phyloP scores from a whole-genome alignment of 2,329 filamentous ascomycete species.

The Didymella keratinophila region DNA sequence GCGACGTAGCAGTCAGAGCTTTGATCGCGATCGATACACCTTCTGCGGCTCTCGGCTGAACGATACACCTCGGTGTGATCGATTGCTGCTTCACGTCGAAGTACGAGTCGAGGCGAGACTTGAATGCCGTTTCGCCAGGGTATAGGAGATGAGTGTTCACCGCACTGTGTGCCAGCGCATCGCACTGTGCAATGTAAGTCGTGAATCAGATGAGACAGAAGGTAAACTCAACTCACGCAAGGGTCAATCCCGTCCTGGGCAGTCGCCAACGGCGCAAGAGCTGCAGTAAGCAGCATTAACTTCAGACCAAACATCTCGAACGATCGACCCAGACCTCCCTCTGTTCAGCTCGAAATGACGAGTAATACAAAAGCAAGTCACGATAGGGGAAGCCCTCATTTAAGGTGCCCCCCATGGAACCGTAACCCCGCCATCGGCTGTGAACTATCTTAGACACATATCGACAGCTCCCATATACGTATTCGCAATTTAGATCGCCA shows the following conservation, averaged over 20 bases:
- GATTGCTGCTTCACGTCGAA: slow-evolving; percentile 34
- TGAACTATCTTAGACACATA: background rate
- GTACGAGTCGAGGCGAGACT: slow-evolving; percentile 27
- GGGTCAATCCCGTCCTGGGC: background rate
- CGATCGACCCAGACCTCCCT: background rate
- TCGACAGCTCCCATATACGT: too few relatives aligned
- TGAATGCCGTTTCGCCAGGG: slow-evolving; percentile 26
- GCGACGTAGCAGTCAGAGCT: slow-evolving; percentile 9
- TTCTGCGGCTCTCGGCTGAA: slow-evolving; percentile 28
- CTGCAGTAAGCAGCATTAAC: slow-evolving; percentile 19
- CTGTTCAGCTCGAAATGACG: background rate
- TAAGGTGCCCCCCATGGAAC: background rate
- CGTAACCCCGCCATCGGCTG: background rate
- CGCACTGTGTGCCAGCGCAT: slow-evolving; percentile 14
- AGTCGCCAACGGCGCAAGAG: slow-evolving; percentile 2
- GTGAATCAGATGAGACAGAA: background rate
- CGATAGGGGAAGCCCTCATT: background rate
- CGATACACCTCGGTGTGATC: slow-evolving; percentile 34
- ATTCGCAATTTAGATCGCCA: too few relatives aligned
- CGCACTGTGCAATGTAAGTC: slow-evolving; percentile 20
- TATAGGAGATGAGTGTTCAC: slow-evolving; percentile 23
- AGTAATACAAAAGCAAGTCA: background rate
- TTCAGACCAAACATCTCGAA: slow-evolving; percentile 18
- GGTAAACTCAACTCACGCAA: slow-evolving; percentile 8
- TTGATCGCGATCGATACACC: slow-evolving; percentile 33